A percentile compares a stretch with the other conserved stretches of the same genome.
Evolutionary conservation across 1,284 basidiomycete genomes (phyloP).

Genomic region (Xerocomus minutiporus): DNA sequence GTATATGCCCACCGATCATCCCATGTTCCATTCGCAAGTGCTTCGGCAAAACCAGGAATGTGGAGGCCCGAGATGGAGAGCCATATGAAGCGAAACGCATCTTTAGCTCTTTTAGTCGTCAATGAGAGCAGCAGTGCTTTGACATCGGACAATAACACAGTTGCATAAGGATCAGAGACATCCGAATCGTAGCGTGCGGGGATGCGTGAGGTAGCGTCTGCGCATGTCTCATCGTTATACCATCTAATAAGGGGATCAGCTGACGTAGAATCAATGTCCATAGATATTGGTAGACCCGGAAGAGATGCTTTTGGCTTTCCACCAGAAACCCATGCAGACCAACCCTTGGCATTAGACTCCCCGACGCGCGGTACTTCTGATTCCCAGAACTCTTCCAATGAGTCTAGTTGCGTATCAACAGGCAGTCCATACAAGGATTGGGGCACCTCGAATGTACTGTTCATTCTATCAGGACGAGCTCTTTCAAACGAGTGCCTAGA

Average conservation of each 20-base stretch:
- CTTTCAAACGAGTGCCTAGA: conserved; percentile 1
- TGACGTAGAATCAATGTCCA: conserved; percentile 18
- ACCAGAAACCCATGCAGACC: conserved; percentile 54
- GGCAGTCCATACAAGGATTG: conserved; percentile 38
- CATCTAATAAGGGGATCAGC: conserved; percentile 69
- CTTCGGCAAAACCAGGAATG: conserved; percentile 57
- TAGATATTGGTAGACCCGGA: conserved; percentile 11
- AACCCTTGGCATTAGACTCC: conserved; percentile 56
- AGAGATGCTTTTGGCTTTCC: conserved; percentile 33
- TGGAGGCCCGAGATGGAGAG: conserved; percentile 75
- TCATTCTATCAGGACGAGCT: conserved; percentile 8
- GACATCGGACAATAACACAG: conserved; percentile 79
- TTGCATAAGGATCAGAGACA: conserved; percentile 73
- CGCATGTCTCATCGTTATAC: conserved; percentile 55
- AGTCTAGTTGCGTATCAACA: conserved; percentile 46
- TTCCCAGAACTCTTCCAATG: conserved; percentile 75
- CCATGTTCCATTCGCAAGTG: conserved; percentile 40
- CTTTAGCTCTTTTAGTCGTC: conserved; percentile 46
- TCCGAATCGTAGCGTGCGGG: conserved; percentile 59
- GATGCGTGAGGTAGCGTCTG: conserved; percentile 42
- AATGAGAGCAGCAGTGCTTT: conserved; percentile 64
- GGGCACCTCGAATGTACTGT: conserved; percentile 55
- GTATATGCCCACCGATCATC: conserved; percentile 65
- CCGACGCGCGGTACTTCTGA: conserved; percentile 63
- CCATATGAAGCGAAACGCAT: conserved; percentile 71